A percentile compares a stretch with the other conserved stretches of the same genome.
Conservation (phyloP, 2,329 filamentous ascomycete genomes). For the Aspergillus sp. region DNA sequence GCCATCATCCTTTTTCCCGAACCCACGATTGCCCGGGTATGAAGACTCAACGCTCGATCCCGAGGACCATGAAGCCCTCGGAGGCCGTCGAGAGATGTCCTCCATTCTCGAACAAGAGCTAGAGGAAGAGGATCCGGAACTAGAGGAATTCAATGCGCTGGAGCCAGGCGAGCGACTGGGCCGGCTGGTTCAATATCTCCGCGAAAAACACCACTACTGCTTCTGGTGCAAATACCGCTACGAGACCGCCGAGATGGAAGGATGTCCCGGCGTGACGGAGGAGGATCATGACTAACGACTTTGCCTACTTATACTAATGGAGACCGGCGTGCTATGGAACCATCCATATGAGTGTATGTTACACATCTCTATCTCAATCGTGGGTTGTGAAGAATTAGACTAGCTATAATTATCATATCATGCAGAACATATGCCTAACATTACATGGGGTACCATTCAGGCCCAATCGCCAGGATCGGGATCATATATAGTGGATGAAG, state of each 20-base stretch:
- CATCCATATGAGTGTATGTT: not conserved
- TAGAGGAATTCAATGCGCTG: slow-evolving; percentile 76
- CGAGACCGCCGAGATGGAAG: slow-evolving; percentile 71
- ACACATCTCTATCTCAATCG: not conserved
- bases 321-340: not conserved
- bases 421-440: not conserved
- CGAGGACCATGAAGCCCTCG: slow-evolving; percentile 71
- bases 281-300: slow-evolving; percentile 70
- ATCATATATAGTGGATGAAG: not conserved
- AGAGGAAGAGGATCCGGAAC: slow-evolving; percentile 73
- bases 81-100: slow-evolving; percentile 52
- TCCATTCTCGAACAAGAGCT: slow-evolving; percentile 55
- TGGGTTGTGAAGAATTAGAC: not conserved
- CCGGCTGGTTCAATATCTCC: slow-evolving; percentile 68
- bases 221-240: slow-evolving; percentile 95
- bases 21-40: slow-evolving; percentile 61
- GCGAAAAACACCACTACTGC: slow-evolving; percentile 76
- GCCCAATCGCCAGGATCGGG: not conserved
- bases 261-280: slow-evolving; percentile 83
- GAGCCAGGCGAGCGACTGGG: slow-evolving; percentile 66
- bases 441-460: not conserved
- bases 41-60: slow-evolving; percentile 69
- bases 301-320: slow-evolving; percentile 10
- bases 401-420: not conserved
- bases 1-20: slow-evolving; percentile 39